Base-by-base conservation (phyloP, 2,329 filamentous ascomycete species). In the Phialophora verrucosa region DNA sequence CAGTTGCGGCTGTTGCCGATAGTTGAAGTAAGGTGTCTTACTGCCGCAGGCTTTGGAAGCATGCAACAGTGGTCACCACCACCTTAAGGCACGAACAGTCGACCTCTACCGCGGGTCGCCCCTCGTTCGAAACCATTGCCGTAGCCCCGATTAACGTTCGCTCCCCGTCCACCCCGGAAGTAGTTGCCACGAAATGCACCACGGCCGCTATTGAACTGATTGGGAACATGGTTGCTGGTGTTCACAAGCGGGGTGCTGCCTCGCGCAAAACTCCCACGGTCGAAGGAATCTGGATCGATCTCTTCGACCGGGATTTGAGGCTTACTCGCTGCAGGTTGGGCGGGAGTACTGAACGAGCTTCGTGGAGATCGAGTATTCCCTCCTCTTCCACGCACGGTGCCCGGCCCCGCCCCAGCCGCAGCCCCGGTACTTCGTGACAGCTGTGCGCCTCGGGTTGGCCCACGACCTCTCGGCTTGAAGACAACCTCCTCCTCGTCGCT, bases 201-300 rank as follows among this genome's bases (percentile, higher is more conserved):
- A 44, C 68, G 71, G 23, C 63, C 51, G 32, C 51, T 57, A 54
- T 64, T 64, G 60, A 57, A 65, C 6, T 66, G 56, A 54, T 27
- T 59, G 20, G 38, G 64, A 25, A 56, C 62, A 31, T 65, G 56
- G 50, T 55, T 69, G 55, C 69, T 64, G 20, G 68, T 68, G 31
- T 71, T 72, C 31, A 69, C 70, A 23, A 72, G 69, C n/a, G 70
- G 70, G 54, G 64, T 70, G 53, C 68, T 71, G 31, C 71, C 69
- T 25, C 72, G 71, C 5, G 67, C 71, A 63, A 73, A 74, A 58
- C 69, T 69, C 17, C 72, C 72, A 20, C 81, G 79, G 68, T 78
- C 82, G 69, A 83, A 83, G 1, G 81, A 83, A 70, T 83, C 76
- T 0, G 81, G 81, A 60, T 83, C 81, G 53, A 83, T 83, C 11